These are phyloP conservation scores for Crithidia thermophila DNA, from an alignment of 208 protist species.

Conservation along the genomic window DNA sequence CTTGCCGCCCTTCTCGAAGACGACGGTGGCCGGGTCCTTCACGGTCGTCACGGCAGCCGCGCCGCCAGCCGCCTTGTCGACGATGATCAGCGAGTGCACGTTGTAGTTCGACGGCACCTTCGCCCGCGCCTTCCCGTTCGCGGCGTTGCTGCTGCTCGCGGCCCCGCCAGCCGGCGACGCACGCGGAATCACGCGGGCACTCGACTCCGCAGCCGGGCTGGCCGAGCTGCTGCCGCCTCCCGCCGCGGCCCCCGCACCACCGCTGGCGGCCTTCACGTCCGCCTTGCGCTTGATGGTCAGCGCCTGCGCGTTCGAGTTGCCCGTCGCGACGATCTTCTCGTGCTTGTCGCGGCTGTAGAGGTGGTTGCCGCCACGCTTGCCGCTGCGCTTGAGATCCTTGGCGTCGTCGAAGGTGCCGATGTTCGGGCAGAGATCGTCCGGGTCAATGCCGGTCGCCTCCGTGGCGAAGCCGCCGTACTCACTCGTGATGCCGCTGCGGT, in stretches of 20 bases:
- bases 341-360: slow-evolving; percentile 59
- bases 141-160: slow-evolving; percentile 14
- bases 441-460: slow-evolving; percentile 29
- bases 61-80: slow-evolving; percentile 45
- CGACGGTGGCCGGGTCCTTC: slow-evolving; percentile 56
- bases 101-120: slow-evolving; percentile 77
- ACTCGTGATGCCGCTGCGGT: slow-evolving; percentile 42
- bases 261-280: slow-evolving; percentile 7
- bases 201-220: slow-evolving; percentile 6
- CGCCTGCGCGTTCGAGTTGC: slow-evolving; percentile 37
- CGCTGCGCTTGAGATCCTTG: slow-evolving; percentile 60
- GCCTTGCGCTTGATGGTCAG: slow-evolving; percentile 56
- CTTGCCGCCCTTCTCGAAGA: slow-evolving; percentile 63
- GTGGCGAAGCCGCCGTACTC: slow-evolving; percentile 45
- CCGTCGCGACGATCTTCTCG: slow-evolving; percentile 42
- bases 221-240: background rate
- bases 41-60: slow-evolving; percentile 26
- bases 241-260: background rate
- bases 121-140: slow-evolving; percentile 38
- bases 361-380: slow-evolving; percentile 70
- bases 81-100: slow-evolving; percentile 71
- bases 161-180: slow-evolving; percentile 9
- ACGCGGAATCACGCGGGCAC: background rate
- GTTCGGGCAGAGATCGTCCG: slow-evolving; percentile 54
- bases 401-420: slow-evolving; percentile 57